These are phyloP conservation scores for Epichloe uncinata DNA, from an alignment of 2,329 filamentous ascomycete genomes.

Conservation along the genomic window DNA sequence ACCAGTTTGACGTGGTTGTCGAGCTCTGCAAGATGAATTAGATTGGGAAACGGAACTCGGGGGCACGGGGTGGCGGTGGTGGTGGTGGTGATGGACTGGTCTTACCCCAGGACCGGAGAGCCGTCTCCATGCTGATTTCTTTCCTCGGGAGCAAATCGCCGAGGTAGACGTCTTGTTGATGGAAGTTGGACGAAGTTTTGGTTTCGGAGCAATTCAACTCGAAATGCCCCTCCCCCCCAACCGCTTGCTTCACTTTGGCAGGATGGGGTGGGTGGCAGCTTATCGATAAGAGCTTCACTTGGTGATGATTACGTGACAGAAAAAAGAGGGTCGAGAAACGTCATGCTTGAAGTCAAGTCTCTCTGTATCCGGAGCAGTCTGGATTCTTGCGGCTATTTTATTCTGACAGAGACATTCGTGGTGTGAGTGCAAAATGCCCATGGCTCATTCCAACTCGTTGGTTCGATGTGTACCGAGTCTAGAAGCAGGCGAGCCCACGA, in stretches of 20 bases:
- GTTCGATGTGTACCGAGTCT: too few relatives aligned
- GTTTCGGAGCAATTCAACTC: neutral
- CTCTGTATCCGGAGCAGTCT: neutral
- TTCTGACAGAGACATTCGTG: neutral
- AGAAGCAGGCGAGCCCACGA: too few relatives aligned
- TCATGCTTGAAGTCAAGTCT: neutral
- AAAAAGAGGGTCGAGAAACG: neutral
- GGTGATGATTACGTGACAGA: too few relatives aligned
- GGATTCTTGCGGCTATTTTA: neutral
- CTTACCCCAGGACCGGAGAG: neutral
- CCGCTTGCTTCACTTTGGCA: too few relatives aligned
- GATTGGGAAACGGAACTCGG: neutral
- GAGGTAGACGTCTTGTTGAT: neutral
- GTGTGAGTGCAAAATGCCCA: too few relatives aligned
- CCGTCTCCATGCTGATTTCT: neutral
- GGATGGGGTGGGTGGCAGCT: neutral
- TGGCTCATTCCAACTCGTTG: too few relatives aligned
- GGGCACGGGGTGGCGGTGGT: neutral
- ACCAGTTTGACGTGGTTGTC: slow-evolving; percentile 76
- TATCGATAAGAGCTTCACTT: neutral
- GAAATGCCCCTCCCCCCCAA: too few relatives aligned
- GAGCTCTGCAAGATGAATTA: slow-evolving; percentile 49
- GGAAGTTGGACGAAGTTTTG: neutral
- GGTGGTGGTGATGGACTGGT: neutral
- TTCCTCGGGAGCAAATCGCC: neutral